These are phyloP conservation scores for Talaromyces wortmannii DNA, from an alignment of 495 filamentous ascomycete genomes.

Conservation along the genomic window DNA sequence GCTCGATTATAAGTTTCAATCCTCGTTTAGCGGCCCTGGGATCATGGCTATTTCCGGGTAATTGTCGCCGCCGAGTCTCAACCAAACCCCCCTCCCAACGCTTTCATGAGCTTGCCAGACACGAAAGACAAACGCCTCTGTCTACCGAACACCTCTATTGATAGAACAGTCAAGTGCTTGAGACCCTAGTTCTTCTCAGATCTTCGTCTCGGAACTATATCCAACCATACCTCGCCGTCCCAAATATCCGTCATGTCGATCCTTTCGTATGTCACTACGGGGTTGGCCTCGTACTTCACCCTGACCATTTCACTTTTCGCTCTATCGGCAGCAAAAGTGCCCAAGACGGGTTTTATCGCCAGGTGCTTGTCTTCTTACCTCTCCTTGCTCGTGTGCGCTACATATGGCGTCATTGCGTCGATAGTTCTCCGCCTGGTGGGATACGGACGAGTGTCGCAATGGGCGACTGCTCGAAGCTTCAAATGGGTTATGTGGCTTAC, in stretches of 20 bases:
- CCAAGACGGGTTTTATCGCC: conserved; percentile 58
- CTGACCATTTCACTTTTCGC: conserved; percentile 52
- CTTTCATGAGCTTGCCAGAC: neutral
- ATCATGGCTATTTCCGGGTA: neutral
- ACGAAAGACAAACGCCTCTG: neutral
- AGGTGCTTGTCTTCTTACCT: conserved; percentile 67
- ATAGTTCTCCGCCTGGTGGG: conserved; percentile 65
- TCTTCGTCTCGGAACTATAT: no score
- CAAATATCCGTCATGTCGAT: conserved; percentile 24
- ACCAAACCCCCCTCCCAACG: neutral
- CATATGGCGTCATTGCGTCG: conserved; percentile 72
- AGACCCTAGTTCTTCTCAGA: no score
- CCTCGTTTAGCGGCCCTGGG: neutral
- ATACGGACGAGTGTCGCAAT: conserved; percentile 72
- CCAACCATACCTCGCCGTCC: no score
- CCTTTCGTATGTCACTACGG: conserved; percentile 40
- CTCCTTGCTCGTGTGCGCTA: conserved; percentile 54
- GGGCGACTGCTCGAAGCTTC: conserved; percentile 74
- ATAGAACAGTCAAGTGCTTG: no score
- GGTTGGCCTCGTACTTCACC: conserved; percentile 46
- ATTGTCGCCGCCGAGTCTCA: neutral
- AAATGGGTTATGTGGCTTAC: conserved; percentile 69
- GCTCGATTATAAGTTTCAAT: neutral
- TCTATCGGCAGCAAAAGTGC: conserved; percentile 44
- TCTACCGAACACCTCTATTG: neutral